Conservation (phyloP, 768 basidiomycete genomes). For the Lentinus tigrinus region DNA sequence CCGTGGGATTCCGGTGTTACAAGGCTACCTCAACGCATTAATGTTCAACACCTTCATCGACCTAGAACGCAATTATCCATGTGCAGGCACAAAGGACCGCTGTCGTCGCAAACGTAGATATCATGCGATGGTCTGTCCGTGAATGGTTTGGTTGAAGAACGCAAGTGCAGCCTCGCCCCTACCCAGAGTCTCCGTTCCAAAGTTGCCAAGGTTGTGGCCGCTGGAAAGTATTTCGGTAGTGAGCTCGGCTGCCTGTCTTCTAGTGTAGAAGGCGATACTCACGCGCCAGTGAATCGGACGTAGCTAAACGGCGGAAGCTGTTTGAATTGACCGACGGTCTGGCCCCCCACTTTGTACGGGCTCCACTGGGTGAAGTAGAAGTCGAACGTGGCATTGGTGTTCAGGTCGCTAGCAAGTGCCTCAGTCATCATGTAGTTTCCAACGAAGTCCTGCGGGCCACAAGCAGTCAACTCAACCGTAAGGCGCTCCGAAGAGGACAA, state of each 20-base stretch:
- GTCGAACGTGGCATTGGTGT: conserved; percentile 41
- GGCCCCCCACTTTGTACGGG: conserved; percentile 49
- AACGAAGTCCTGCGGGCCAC: neutral
- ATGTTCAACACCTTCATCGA: too few relatives aligned
- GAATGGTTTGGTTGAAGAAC: conserved; percentile 4
- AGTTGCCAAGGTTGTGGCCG: neutral
- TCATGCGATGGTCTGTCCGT: neutral
- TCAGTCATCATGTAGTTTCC: neutral
- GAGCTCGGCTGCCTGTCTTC: neutral
- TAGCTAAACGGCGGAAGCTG: conserved; percentile 57
- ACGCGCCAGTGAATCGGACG: conserved; percentile 41
- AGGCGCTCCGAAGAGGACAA: neutral
- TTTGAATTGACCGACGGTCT: conserved; percentile 50
- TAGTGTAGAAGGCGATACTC: conserved; percentile 1
- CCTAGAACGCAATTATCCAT: too few relatives aligned
- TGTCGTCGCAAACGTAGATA: too few relatives aligned
- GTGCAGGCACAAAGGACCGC: too few relatives aligned
- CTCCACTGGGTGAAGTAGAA: conserved; percentile 43
- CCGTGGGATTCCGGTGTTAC: too few relatives aligned
- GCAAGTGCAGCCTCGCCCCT: neutral
- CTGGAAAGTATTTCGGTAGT: neutral
- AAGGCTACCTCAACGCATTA: too few relatives aligned
- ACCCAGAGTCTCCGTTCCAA: neutral
- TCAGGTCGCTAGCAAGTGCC: conserved; percentile 38
- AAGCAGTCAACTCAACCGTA: neutral